Conservation (phyloP, 2,329 filamentous ascomycete species). For the Hymenoscyphus scutula region DNA sequence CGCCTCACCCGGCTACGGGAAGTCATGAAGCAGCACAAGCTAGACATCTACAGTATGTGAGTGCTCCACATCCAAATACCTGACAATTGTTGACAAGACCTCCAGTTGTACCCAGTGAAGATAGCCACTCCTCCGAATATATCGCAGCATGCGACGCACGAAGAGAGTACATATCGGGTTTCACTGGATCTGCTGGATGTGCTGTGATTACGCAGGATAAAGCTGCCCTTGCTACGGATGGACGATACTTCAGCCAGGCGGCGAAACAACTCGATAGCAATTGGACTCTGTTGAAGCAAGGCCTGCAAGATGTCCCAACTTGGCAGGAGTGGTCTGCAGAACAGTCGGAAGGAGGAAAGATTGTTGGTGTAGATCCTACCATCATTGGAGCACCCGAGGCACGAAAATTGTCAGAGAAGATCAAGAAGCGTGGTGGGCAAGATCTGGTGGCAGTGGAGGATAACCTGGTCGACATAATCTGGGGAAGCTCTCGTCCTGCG, state of each 20-base stretch:
- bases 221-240: slow-evolving; percentile 89
- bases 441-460: slow-evolving; percentile 71
- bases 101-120: slow-evolving; percentile 90
- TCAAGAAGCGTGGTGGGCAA: slow-evolving; percentile 80
- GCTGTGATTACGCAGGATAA: slow-evolving; percentile 84
- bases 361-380: slow-evolving; percentile 86
- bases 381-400: slow-evolving; percentile 74
- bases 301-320: slow-evolving; percentile 87
- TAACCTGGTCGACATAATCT: slow-evolving; percentile 90
- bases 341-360: slow-evolving; percentile 81
- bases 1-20: slow-evolving; percentile 74
- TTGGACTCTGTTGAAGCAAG: slow-evolving; percentile 90
- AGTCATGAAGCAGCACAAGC: slow-evolving; percentile 81
- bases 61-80: slow-evolving; percentile 24
- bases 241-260: slow-evolving; percentile 97
- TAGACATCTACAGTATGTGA: slow-evolving; percentile 86
- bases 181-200: slow-evolving; percentile 91
- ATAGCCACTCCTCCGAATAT: slow-evolving; percentile 96
- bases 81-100: slow-evolving; percentile 36
- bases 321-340: slow-evolving; percentile 96
- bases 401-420: slow-evolving; percentile 76
- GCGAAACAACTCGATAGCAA: slow-evolving; percentile 85
- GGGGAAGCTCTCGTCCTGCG: slow-evolving; percentile 70
- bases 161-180: slow-evolving; percentile 88
- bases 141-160: slow-evolving; percentile 93